Base-by-base conservation (phyloP, 129 eudicot genomes). In the Chrysanthemum seticuspe region DNA sequence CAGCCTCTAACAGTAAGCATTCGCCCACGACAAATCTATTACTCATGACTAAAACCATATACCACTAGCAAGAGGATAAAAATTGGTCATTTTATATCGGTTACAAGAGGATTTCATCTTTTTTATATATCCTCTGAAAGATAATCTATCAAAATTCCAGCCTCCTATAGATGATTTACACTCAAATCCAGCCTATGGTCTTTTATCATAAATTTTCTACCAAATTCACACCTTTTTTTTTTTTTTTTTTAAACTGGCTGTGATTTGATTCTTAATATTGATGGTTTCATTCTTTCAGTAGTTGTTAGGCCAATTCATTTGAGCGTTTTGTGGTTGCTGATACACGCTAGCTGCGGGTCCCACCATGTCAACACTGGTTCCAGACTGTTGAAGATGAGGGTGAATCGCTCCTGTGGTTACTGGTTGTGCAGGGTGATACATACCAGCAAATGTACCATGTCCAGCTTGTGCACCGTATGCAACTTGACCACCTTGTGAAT, bases 301-400 rank as follows among this genome's bases (percentile, higher is more conserved):
- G 83, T 81, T 91, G 68, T 81, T 86, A 0, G 97, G 91, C 97
- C 97, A 91, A 83, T 86, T 91, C 62, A 86, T 73, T 77, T 85
- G 97, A 6, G 47, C 47, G 10, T 40, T 40, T 40, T 40, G 47
- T 40, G 10, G 47, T 40, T 40, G 47, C 47, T 40, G 47, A 40
- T 40, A 40, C 10, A 40, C 9, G 10, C 47, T 7, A 56, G 88
- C 77, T 80, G 96, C 80, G 27, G 54, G 54, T 18, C 74, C 79
- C 4, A 83, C 81, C 84, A 88, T 77, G 60, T 90, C 97, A 44
- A 61, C 78, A 55, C 82, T 81, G 2, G 87, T 64, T 79, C 85
- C 91, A 53, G 97, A 79, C 63, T 87, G 97, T 74, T 90, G 97
- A 51, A 91, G 72, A 75, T 86, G 88, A 8, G 96, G 96, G 87